These are phyloP conservation scores for Stachybotrys chlorohalonatus DNA, from an alignment of 2,329 filamentous ascomycete genomes.

Conservation along the genomic window DNA sequence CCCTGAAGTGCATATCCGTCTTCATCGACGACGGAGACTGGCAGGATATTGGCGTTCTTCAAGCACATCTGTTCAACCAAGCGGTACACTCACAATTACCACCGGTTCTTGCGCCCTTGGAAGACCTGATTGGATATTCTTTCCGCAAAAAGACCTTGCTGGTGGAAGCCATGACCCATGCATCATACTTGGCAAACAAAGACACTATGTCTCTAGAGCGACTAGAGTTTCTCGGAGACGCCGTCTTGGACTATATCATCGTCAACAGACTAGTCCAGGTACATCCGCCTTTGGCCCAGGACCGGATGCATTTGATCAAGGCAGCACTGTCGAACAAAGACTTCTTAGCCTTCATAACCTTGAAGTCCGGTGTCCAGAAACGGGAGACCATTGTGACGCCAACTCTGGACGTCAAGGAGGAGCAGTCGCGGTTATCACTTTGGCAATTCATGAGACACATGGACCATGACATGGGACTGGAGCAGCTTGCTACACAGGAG, in stretches of 20 bases:
- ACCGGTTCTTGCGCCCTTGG: slow-evolving; percentile 39
- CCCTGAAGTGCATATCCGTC: slow-evolving; percentile 52
- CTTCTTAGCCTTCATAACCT: slow-evolving; percentile 67
- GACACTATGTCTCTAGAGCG: slow-evolving; percentile 47
- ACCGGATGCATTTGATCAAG: slow-evolving; percentile 67
- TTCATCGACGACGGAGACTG: slow-evolving; percentile 56
- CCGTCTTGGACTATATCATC: slow-evolving; percentile 72
- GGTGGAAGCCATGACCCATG: slow-evolving; percentile 72
- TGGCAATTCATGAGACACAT: slow-evolving; percentile 63
- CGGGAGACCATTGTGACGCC: slow-evolving; percentile 10
- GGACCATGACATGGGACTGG: slow-evolving; percentile 34
- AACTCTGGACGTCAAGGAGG: slow-evolving; percentile 8
- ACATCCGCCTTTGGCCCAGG: slow-evolving; percentile 30
- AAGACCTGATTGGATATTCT: slow-evolving; percentile 59
- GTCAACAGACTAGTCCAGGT: slow-evolving; percentile 49
- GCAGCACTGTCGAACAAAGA: slow-evolving; percentile 71
- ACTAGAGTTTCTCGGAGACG: slow-evolving; percentile 82
- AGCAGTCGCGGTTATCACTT: slow-evolving; percentile 32
- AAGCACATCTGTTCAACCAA: slow-evolving; percentile 31
- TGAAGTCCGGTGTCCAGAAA: slow-evolving; percentile 31
- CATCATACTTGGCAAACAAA: slow-evolving; percentile 44
- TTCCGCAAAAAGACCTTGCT: slow-evolving; percentile 64
- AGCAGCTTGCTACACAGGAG: slow-evolving; percentile 32
- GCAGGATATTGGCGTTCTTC: slow-evolving; percentile 33
- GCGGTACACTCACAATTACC: slow-evolving; percentile 28